Evolutionary conservation across 2,329 filamentous ascomycete genomes (phyloP), one percentile per base, ranked within the genome.

Genomic region (Aureobasidium mangrovei): DNA sequence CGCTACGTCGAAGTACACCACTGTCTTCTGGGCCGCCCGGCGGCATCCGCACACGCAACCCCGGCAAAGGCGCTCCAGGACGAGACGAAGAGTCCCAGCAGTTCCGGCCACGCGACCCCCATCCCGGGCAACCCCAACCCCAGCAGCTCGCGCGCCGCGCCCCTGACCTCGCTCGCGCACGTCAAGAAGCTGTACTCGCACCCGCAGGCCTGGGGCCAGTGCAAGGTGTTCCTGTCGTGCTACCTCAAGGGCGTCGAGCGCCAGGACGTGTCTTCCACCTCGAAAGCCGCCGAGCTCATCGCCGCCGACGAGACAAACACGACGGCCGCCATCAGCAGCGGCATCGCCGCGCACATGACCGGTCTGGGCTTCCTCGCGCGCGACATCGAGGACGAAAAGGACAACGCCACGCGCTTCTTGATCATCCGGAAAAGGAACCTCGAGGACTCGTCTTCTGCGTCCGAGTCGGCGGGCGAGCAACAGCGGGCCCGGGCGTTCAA

Each of bases 131-230:
- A 49, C 46, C 43, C 54, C 10, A 54, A 40, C 9, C 53, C 56
- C 6, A 36, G 18, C 29, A 41, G 38, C 31, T 51, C 53, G 18
- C 27, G 35, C n/a, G 68, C 73, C 38, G 70, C 70, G 59, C 81
- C 83, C 3, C 62, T 78, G 38, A 63, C 66, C 49, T 71, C 73
- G 59, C 69, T 91, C 58, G 69, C 72, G 54, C 77, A 85, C 61
- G 78, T 97, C 63, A 80, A 77, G 61, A 84, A 85, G 64, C 71
- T 98, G 39, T 95, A 95, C 73, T 93, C 88, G 27, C 93, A 98
- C 70, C 91, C 91, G 7, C 93, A 98, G 71, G 93, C 90, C 29
- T 95, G 93, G 76, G 90, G 90, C 28, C 93, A 98, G 72, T 96
- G 91, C 70, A 83, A 83, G 42, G 70, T 66, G 7, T 95, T 95